Evolutionary conservation across 495 filamentous ascomycete genomes (phyloP).

Genomic region (Aspergillus taichungensis): DNA sequence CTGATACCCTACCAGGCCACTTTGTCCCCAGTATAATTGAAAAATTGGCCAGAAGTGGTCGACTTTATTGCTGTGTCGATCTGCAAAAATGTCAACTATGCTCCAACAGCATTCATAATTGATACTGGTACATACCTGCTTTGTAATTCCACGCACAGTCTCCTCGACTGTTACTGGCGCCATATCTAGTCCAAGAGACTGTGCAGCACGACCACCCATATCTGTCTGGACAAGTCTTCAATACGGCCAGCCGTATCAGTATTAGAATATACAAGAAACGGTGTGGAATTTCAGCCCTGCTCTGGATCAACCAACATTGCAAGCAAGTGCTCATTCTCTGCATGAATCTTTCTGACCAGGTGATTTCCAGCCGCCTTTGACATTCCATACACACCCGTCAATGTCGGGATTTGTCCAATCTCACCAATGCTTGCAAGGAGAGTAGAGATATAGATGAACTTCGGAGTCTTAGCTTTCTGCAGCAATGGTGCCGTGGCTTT

Average conservation of each 20-base stretch:
- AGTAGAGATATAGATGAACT: slow-evolving; percentile 29
- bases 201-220: slow-evolving; percentile 11
- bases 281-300: slow-evolving; percentile 9
- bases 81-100: too few species aligned
- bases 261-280: not conserved
- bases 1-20: too few species aligned
- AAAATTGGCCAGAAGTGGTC: too few species aligned
- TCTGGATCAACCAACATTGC: slow-evolving; percentile 29
- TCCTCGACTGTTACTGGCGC: slow-evolving; percentile 12
- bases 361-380: slow-evolving; percentile 34
- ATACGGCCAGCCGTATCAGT: not conserved
- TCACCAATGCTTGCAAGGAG: slow-evolving; percentile 17
- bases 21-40: too few species aligned
- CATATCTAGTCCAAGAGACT: slow-evolving; percentile 6
- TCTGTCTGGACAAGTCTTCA: slow-evolving; percentile 15
- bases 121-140: too few species aligned
- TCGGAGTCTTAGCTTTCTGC: slow-evolving; percentile 14
- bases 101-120: too few species aligned
- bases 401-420: slow-evolving; percentile 13
- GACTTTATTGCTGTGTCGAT: too few species aligned
- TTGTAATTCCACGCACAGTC: slow-evolving; percentile 10
- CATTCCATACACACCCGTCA: slow-evolving; percentile 24
- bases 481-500: slow-evolving; percentile 25
- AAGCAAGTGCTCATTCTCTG: slow-evolving; percentile 23
- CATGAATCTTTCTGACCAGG: slow-evolving; percentile 27